A percentile compares a stretch with the other conserved stretches of the same genome.
phyloP scores from a whole-genome alignment of 352 stramenopile genomes.

The Globisporangium recalcitrans region DNA sequence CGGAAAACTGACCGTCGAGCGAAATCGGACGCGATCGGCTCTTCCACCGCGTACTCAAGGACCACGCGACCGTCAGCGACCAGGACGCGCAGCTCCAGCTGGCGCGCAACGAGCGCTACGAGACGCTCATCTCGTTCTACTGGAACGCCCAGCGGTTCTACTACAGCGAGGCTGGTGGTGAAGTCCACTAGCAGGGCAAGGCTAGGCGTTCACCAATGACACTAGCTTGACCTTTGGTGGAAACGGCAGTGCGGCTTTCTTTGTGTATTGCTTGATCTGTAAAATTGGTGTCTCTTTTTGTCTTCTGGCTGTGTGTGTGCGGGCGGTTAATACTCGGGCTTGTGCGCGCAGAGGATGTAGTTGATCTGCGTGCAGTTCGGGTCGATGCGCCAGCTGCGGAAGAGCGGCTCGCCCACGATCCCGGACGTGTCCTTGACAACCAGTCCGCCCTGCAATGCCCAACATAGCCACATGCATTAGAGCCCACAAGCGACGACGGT shows the following conservation, averaged over 20 bases:
- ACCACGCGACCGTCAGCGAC: constrained; percentile 38
- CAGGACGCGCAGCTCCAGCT: constrained; percentile 41
- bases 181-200: constrained; percentile 1
- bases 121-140: constrained; percentile 42
- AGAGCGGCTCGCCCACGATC: constrained; percentile 74
- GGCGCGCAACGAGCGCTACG: constrained; percentile 42
- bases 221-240: background rate
- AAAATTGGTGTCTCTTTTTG: background rate
- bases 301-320: no score
- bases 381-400: constrained; percentile 68
- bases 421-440: constrained; percentile 65
- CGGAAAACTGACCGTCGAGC: constrained; percentile 47
- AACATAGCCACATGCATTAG: no score
- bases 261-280: background rate
- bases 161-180: background rate
- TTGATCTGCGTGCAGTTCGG: constrained; percentile 73
- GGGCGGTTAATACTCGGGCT: constrained; percentile 36
- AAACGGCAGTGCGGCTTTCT: background rate
- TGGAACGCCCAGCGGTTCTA: constrained; percentile 34
- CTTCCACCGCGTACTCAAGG: constrained; percentile 72
- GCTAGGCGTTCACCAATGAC: background rate
- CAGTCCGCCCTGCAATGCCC: no score
- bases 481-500: no score
- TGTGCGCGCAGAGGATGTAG: constrained; percentile 79
- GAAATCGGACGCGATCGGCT: constrained; percentile 40